Evolutionary conservation across 2,329 filamentous ascomycete genomes (phyloP).

Genomic region (Fusarium sp.): DNA sequence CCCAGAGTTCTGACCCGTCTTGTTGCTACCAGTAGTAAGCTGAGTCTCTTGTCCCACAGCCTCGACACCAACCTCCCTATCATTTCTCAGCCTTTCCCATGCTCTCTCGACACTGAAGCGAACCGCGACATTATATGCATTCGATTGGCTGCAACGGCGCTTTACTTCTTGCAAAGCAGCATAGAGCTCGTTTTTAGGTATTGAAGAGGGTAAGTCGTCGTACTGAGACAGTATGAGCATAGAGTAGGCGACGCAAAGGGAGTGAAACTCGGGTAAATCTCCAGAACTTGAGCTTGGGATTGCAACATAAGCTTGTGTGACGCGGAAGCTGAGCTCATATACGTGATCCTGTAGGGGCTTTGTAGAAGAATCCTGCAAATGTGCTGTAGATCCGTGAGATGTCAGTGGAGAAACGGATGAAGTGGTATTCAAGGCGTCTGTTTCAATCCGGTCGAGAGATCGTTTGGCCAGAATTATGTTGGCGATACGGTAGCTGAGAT

Average conservation of each 20-base stretch:
- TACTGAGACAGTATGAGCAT: constrained; percentile 27
- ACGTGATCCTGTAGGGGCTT: constrained; percentile 10
- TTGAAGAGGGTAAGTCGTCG: constrained; percentile 5
- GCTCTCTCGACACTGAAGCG: constrained; percentile 26
- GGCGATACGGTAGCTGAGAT: constrained; percentile 20
- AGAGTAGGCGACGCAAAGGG: constrained; percentile 21
- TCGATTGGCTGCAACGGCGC: constrained; percentile 14
- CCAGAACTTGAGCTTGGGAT: constrained; percentile 19
- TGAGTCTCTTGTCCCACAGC: background rate
- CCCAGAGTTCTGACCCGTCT: background rate
- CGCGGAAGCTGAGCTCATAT: constrained; percentile 18
- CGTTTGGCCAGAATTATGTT: constrained; percentile 24
- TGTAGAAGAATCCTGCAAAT: constrained; percentile 8
- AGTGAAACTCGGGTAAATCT: constrained; percentile 22
- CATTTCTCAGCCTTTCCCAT: constrained; percentile 14
- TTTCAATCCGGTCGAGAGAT: constrained; percentile 16
- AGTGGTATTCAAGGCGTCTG: background rate
- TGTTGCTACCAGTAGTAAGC: background rate
- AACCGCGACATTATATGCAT: constrained; percentile 15
- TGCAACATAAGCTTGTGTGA: constrained; percentile 13
- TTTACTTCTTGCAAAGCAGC: constrained; percentile 5
- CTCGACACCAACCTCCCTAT: background rate
- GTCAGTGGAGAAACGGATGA: constrained; percentile 6
- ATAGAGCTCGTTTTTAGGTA: constrained; percentile 1
- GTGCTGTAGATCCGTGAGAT: background rate